phyloP scores from a whole-genome alignment of 805 yeast species.

The Wickerhamomyces hampshirensis region DNA sequence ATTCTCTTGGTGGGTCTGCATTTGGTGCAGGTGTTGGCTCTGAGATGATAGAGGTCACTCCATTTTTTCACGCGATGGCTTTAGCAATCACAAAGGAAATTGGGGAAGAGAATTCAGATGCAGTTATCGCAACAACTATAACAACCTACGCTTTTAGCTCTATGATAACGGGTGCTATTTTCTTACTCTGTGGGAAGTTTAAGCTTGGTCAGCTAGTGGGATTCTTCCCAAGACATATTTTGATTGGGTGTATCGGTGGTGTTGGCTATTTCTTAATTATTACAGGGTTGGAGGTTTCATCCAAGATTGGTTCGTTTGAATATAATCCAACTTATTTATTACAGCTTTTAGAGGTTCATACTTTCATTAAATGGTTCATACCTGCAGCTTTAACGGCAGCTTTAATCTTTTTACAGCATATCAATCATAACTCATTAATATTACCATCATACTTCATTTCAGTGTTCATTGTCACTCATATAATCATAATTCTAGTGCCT shows the following conservation, averaged over 20 bases:
- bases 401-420: constrained; percentile 58
- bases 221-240: constrained; percentile 91
- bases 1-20: constrained; percentile 85
- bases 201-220: constrained; percentile 84
- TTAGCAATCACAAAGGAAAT: constrained; percentile 54
- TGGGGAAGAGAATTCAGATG: constrained; percentile 44
- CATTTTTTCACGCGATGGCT: constrained; percentile 96
- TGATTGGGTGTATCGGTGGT: constrained; percentile 97
- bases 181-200: constrained; percentile 71
- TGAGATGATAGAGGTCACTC: constrained; percentile 99
- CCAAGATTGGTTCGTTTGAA: constrained; percentile 67
- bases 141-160: constrained; percentile 81
- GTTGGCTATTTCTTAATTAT: constrained; percentile 90
- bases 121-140: constrained; percentile 78
- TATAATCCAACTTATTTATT: constrained; percentile 56
- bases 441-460: constrained; percentile 77
- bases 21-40: constrained; percentile 92
- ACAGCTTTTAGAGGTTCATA: constrained; percentile 37
- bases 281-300: constrained; percentile 90
- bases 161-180: constrained; percentile 80
- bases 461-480: constrained; percentile 67
- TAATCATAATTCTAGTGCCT: constrained; percentile 61
- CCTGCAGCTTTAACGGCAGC: constrained; percentile 63
- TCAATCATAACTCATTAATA: constrained; percentile 59
- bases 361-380: constrained; percentile 60